Conservation (phyloP, 495 filamentous ascomycete genomes). For the Penicillium nucicola region DNA sequence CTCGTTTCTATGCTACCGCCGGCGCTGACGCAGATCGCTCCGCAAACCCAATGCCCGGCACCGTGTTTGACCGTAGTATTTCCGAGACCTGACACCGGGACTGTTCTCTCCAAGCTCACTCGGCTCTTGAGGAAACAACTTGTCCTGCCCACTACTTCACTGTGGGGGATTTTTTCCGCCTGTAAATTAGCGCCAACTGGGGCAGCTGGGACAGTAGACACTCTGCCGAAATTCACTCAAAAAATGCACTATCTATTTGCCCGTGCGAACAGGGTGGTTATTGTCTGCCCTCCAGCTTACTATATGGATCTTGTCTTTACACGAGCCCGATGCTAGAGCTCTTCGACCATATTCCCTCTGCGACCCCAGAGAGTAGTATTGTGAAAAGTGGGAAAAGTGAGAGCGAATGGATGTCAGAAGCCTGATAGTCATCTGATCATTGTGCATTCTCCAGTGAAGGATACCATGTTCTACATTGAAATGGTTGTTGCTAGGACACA, state of each 20-base stretch:
- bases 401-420: neutral
- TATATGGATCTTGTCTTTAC: conserved; percentile 76
- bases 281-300: conserved; percentile 75
- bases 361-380: conserved; percentile 23
- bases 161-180: conserved; percentile 58
- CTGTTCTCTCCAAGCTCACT: conserved; percentile 82
- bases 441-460: conserved; percentile 49
- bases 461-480: conserved; percentile 78
- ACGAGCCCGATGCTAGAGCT: conserved; percentile 62
- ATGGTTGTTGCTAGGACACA: neutral
- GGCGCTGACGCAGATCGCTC: conserved; percentile 38
- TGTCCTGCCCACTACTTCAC: conserved; percentile 75
- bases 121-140: conserved; percentile 82
- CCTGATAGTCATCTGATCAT: conserved; percentile 11
- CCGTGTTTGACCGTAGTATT: conserved; percentile 79
- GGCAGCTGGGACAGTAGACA: conserved; percentile 46
- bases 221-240: conserved; percentile 67
- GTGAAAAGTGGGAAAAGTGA: conserved; percentile 8
- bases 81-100: conserved; percentile 71
- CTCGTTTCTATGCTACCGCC: conserved; percentile 70
- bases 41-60: conserved; percentile 68
- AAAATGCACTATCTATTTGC: conserved; percentile 76
- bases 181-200: conserved; percentile 23
- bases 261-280: conserved; percentile 75
- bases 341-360: conserved; percentile 33